Evolutionary conservation across 2,329 filamentous ascomycete genomes (phyloP).

Genomic region (Stenocarpella maydis): DNA sequence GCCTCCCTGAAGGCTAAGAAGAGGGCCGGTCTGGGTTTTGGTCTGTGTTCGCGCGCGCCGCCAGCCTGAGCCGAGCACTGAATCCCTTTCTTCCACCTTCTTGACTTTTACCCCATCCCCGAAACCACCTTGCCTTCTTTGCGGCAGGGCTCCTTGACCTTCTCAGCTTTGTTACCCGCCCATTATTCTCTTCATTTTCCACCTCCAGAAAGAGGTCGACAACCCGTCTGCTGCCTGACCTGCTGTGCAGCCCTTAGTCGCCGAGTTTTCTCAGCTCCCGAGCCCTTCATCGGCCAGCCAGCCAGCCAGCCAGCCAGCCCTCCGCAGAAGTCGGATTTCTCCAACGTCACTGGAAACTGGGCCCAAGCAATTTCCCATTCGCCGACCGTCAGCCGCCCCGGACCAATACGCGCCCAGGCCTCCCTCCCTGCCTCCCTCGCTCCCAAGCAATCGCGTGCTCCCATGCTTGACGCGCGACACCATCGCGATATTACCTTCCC

Average conservation of each 20-base stretch:
- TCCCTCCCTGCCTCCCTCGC: slow-evolving; percentile 16
- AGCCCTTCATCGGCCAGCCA: slow-evolving; percentile 5
- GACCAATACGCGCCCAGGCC: slow-evolving; percentile 23
- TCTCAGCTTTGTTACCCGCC: slow-evolving; percentile 27
- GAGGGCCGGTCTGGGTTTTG: background rate
- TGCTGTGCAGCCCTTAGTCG: slow-evolving; percentile 16
- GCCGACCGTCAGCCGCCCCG: slow-evolving; percentile 21
- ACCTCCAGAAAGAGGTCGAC: slow-evolving; percentile 12
- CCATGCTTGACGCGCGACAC: slow-evolving; percentile 33
- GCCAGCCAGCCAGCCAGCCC: background rate
- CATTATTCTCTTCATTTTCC: slow-evolving; percentile 21
- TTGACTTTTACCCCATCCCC: slow-evolving; percentile 27
- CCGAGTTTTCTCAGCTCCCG: slow-evolving; percentile 24
- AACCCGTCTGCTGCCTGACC: slow-evolving; percentile 15
- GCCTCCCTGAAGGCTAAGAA: background rate
- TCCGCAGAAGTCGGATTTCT: slow-evolving; percentile 20
- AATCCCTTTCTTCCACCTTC: slow-evolving; percentile 26
- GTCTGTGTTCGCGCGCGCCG: slow-evolving; percentile 19
- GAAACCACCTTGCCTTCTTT: slow-evolving; percentile 20
- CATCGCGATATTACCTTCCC: slow-evolving; percentile 28
- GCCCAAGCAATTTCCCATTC: slow-evolving; percentile 31
- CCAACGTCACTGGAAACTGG: slow-evolving; percentile 21
- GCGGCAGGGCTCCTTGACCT: slow-evolving; percentile 18
- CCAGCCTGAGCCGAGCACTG: slow-evolving; percentile 22
- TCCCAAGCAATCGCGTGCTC: slow-evolving; percentile 33